Percentiles rank a stretch among this genome's conserved stretches.
Evolutionary conservation across 139 green algal species (phyloP).

Genomic region (Mesotaenium endlicherianum): DNA sequence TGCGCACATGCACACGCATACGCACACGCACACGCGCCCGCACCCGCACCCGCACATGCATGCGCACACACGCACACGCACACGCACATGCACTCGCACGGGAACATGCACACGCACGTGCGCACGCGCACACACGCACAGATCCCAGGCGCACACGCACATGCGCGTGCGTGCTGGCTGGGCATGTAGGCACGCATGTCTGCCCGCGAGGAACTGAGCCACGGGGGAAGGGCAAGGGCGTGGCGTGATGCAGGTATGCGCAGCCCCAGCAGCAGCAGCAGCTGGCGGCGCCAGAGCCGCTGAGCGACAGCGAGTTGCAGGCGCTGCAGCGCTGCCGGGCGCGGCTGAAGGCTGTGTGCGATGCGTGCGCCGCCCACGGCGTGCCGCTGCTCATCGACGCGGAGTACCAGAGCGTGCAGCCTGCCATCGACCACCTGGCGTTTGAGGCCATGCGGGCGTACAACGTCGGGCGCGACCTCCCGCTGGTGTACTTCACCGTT

Average conservation of each 20-base stretch:
- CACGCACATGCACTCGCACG: no score
- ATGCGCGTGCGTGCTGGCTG: no score
- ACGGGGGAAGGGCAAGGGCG: no score
- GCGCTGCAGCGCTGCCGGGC: not conserved
- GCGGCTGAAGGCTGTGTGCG: conserved; percentile 28
- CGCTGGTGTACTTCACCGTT: conserved; percentile 42
- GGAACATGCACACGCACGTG: not conserved
- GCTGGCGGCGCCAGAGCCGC: not conserved
- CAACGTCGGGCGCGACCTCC: conserved; percentile 13
- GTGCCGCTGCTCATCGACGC: conserved; percentile 41
- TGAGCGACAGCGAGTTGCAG: not conserved
- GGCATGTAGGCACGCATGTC: no score
- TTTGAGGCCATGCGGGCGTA: conserved; percentile 26
- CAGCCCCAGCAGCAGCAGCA: no score
- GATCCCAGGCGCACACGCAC: no score
- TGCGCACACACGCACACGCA: no score
- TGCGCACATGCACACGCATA: no score
- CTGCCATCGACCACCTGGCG: conserved; percentile 42
- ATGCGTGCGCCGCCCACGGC: conserved; percentile 6
- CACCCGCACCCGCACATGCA: no score
- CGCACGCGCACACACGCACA: no score
- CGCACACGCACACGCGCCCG: not conserved
- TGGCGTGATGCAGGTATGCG: no score
- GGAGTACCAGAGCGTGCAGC: conserved; percentile 37
- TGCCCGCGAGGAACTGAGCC: no score